Evolutionary conservation across 2,329 filamentous ascomycete species (phyloP).

Genomic region (Talaromyces sp.): DNA sequence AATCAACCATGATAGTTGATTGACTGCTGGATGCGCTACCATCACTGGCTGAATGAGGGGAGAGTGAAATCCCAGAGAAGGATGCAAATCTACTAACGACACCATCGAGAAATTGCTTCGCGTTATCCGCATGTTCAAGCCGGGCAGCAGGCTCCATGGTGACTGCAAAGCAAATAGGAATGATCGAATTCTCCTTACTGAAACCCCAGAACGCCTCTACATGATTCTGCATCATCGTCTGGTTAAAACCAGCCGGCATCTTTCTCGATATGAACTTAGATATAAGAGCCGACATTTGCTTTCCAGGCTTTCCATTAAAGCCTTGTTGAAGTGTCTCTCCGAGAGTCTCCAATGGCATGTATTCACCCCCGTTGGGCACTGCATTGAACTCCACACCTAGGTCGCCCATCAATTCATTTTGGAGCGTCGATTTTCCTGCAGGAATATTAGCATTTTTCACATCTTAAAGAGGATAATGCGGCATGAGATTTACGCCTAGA

Average conservation of each 20-base stretch:
- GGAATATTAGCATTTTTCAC: not conserved
- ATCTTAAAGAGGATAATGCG: no score
- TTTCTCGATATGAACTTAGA: slow-evolving; percentile 94
- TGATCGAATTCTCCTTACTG: slow-evolving; percentile 86
- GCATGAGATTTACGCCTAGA: not conserved
- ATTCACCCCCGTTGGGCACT: slow-evolving; percentile 98
- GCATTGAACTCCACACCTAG: slow-evolving; percentile 97
- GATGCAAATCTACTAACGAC: slow-evolving; percentile 78
- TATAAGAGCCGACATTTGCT: slow-evolving; percentile 88
- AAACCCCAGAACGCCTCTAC: slow-evolving; percentile 91
- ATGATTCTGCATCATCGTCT: slow-evolving; percentile 89
- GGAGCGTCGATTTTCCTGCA: slow-evolving; percentile 89
- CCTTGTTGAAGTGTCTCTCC: slow-evolving; percentile 92
- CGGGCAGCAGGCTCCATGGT: slow-evolving; percentile 55
- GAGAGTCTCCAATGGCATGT: slow-evolving; percentile 90
- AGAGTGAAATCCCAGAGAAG: slow-evolving; percentile 62
- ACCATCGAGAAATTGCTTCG: slow-evolving; percentile 85
- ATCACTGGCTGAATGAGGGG: not conserved
- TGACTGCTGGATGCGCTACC: not conserved
- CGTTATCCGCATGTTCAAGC: slow-evolving; percentile 76
- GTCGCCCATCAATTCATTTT: slow-evolving; percentile 97
- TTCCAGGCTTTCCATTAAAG: slow-evolving; percentile 97
- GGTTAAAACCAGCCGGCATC: slow-evolving; percentile 99
- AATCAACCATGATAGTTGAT: not conserved
- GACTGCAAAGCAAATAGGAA: slow-evolving; percentile 47